A percentile compares a stretch with the other conserved stretches of the same genome.
These are phyloP conservation scores for Xylariaceae sp. DNA, from an alignment of 2,329 filamentous ascomycete genomes.

Conservation along the genomic window DNA sequence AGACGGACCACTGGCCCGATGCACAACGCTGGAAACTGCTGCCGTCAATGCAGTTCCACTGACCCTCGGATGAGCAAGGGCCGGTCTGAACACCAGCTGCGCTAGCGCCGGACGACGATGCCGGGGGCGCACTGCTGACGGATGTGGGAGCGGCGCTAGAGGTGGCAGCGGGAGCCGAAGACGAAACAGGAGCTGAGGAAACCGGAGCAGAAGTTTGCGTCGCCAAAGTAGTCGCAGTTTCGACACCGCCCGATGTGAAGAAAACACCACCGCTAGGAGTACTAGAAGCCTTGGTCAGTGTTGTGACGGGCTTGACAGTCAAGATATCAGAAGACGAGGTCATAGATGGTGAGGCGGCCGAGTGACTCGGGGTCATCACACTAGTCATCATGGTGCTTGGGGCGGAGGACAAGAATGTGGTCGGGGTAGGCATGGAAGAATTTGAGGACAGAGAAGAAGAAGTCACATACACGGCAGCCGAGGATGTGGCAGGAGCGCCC, in stretches of 20 bases:
- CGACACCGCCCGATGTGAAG: conserved; percentile 33
- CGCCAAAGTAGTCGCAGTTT: conserved; percentile 23
- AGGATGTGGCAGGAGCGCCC: conserved; percentile 15
- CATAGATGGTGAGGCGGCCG: conserved; percentile 1
- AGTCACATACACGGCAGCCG: conserved; percentile 24
- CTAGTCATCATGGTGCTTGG: background rate
- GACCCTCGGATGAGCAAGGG: conserved; percentile 51
- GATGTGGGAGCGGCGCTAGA: conserved; percentile 10
- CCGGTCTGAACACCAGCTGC: conserved; percentile 25
- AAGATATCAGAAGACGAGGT: conserved; percentile 11
- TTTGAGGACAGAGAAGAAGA: conserved; percentile 5
- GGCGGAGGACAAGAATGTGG: background rate
- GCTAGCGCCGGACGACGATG: conserved; percentile 19
- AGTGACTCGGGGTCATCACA: background rate
- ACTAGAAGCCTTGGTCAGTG: conserved; percentile 29
- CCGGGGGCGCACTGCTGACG: conserved; percentile 15
- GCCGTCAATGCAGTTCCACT: conserved; percentile 58
- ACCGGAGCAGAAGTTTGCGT: conserved; percentile 16
- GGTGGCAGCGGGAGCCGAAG: conserved; percentile 7
- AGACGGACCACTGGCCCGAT: conserved; percentile 52
- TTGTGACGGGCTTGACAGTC: conserved; percentile 22
- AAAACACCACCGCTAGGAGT: conserved; percentile 41
- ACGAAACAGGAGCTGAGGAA: conserved; percentile 5
- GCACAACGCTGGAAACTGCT: conserved; percentile 61
- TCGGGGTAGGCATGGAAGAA: background rate